Evolutionary conservation across 2,329 filamentous ascomycete species (phyloP).

Genomic region (Chaetomiaceae sp.): DNA sequence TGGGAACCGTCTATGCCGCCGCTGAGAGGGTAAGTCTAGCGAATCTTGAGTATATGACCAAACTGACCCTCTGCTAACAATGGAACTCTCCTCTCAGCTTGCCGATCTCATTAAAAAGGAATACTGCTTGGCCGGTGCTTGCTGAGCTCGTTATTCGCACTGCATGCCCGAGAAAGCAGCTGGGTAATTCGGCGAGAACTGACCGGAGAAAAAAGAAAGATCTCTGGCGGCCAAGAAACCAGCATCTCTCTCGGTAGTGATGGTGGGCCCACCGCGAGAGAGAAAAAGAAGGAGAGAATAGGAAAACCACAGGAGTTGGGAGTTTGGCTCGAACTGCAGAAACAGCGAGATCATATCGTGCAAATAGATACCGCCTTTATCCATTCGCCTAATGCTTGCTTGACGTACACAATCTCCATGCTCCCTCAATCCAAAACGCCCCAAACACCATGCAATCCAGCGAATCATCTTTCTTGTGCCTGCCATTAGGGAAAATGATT

Average conservation of each 20-base stretch:
- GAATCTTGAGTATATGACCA: too few species aligned
- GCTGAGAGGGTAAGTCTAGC: conserved; percentile 18
- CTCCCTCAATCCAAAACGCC: conserved; percentile 12
- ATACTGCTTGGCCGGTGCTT: conserved; percentile 13
- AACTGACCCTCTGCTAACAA: not conserved
- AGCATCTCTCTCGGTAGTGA: too few species aligned
- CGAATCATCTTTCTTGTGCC: not conserved
- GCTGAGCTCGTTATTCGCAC: not conserved
- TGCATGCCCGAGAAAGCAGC: not conserved
- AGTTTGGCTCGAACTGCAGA: not conserved
- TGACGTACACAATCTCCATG: conserved; percentile 14
- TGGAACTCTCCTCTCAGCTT: conserved; percentile 12
- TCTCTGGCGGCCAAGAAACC: too few species aligned
- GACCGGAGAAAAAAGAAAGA: too few species aligned
- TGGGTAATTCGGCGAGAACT: too few species aligned
- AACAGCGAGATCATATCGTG: not conserved
- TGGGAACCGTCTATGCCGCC: conserved; percentile 24
- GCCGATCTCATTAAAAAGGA: conserved; percentile 25
- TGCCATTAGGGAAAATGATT: too few species aligned
- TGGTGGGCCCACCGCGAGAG: too few species aligned
- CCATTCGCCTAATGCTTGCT: conserved; percentile 9
- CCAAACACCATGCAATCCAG: conserved; percentile 9
- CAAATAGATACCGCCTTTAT: conserved; percentile 3
- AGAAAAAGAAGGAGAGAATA: too few species aligned
- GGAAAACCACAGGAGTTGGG: not conserved